These are phyloP conservation scores for Amanita rimosa DNA, from an alignment of 768 basidiomycete species.

Conservation along the genomic window DNA sequence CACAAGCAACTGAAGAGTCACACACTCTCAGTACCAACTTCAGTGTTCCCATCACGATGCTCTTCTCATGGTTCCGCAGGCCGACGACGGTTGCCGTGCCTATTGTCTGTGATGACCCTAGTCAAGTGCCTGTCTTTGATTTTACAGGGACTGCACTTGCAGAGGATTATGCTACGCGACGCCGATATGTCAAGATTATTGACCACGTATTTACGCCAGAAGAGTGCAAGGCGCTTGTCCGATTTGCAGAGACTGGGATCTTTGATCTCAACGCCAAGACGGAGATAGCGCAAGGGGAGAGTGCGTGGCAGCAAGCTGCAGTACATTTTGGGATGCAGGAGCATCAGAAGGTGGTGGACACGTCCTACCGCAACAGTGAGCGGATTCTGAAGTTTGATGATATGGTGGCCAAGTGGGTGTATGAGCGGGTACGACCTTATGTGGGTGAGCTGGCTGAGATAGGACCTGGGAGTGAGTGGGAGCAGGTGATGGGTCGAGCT, in stretches of 20 bases:
- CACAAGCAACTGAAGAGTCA: not conserved
- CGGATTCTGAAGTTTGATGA: constrained; percentile 26
- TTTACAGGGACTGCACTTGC: constrained; percentile 26
- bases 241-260: constrained; percentile 22
- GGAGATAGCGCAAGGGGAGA: constrained; percentile 19
- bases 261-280: constrained; percentile 13
- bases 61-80: too few relatives aligned
- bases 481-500: constrained; percentile 16
- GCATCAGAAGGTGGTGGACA: constrained; percentile 21
- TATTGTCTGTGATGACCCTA: not conserved
- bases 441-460: constrained; percentile 26
- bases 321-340: constrained; percentile 7
- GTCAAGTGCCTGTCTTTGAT: constrained; percentile 16
- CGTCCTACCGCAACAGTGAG: constrained; percentile 28
- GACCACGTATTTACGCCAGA: constrained; percentile 28
- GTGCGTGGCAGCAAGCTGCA: constrained; percentile 8
- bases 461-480: constrained; percentile 20
- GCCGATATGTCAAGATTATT: constrained; percentile 28
- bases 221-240: constrained; percentile 28
- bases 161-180: constrained; percentile 16
- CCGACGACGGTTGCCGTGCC: too few relatives aligned
- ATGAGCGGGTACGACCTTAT: constrained; percentile 23
- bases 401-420: constrained; percentile 21
- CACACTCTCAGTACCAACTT: too few relatives aligned
- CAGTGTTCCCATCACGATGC: too few relatives aligned